Evolutionary conservation across 2,329 filamentous ascomycete species (phyloP), one percentile per base, ranked within the genome.

Genomic region (Fusarium phyllophilum): DNA sequence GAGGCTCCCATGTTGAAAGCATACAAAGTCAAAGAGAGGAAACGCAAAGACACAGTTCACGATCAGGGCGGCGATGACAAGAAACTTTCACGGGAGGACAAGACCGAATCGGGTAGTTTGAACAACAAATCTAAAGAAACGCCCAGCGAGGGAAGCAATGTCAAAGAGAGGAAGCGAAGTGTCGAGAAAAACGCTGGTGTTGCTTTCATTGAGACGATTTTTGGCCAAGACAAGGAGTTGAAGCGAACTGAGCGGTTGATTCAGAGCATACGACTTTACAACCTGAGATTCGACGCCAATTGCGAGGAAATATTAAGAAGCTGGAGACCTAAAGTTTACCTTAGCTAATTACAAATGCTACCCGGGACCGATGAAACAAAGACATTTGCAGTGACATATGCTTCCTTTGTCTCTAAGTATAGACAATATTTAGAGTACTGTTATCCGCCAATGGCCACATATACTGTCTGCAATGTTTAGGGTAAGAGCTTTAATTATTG

Each of bases 131-230:
- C 8, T 5, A 14, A 12, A 6, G 4, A 12, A 11, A n/a, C 1
- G 7, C 3, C 26, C 3, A n/a, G 0, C 1, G 7, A 31, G 10
- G 3, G 29, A 17, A 10, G 20, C 0, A 6, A 12, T n/a, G 3
- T 2, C 3, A 3, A 22, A n/a, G 20, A 48, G 3, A n/a, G 6
- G 0, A 31, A 9, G 5, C 3, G 8, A 12, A 4, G 12, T n/a
- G 10, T 0, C 1, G 29, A 31, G 3, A 31, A n/a, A 6, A n/a
- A 3, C 5, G 7, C 7, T 6, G 46, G 29, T 13, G 29, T 49
- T 49, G 14, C 3, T 9, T 49, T 49, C 1, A 22, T 49, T 18
- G 29, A 49, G 2, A 18, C 46, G 20, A 31, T 49, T 0, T 49
- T 49, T n/a, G 29, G 46, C 14, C 1, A 20, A 7, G 46, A 18